Conservation (phyloP, 305 asterid species). For the Fraxinus floribunda region DNA sequence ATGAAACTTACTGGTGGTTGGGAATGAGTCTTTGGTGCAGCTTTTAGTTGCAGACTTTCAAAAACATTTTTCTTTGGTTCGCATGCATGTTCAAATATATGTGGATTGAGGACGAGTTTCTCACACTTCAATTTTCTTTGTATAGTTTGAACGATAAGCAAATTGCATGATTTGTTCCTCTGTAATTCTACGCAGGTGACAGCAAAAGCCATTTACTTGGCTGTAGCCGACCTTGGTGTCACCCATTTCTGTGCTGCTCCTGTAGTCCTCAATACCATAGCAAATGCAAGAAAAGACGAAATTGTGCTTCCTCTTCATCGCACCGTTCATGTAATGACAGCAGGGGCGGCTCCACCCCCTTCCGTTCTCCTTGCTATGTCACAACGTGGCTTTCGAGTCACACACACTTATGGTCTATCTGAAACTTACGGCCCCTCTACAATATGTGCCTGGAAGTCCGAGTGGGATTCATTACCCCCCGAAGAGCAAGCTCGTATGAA, state of each 20-base stretch:
- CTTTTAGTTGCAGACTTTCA: not conserved
- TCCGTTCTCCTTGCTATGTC: slow-evolving; percentile 75
- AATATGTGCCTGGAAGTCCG: slow-evolving; percentile 90
- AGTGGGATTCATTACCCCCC: slow-evolving; percentile 77
- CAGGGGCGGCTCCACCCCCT: slow-evolving; percentile 99
- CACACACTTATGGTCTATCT: slow-evolving; percentile 94
- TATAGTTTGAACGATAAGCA: not conserved
- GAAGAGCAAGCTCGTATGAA: slow-evolving; percentile 72
- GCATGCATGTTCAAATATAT: not conserved
- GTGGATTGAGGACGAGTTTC: not conserved
- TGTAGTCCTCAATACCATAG: slow-evolving; percentile 79
- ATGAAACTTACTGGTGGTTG: not conserved
- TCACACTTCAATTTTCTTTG: not conserved
- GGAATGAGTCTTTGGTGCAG: not conserved
- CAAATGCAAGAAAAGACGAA: slow-evolving; percentile 62
- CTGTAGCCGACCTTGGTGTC: slow-evolving; percentile 68
- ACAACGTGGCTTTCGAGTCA: slow-evolving; percentile 73
- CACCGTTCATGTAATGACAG: slow-evolving; percentile 81
- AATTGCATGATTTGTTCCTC: not conserved
- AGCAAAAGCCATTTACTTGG: slow-evolving; percentile 80
- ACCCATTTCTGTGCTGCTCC: slow-evolving; percentile 98
- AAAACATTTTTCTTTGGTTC: not conserved
- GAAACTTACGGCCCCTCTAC: slow-evolving; percentile 96
- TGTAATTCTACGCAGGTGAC: slow-evolving; percentile 49
- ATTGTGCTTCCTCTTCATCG: slow-evolving; percentile 79